Base-by-base conservation (phyloP, 208 protist genomes). In the Trichomonas gallinae region DNA sequence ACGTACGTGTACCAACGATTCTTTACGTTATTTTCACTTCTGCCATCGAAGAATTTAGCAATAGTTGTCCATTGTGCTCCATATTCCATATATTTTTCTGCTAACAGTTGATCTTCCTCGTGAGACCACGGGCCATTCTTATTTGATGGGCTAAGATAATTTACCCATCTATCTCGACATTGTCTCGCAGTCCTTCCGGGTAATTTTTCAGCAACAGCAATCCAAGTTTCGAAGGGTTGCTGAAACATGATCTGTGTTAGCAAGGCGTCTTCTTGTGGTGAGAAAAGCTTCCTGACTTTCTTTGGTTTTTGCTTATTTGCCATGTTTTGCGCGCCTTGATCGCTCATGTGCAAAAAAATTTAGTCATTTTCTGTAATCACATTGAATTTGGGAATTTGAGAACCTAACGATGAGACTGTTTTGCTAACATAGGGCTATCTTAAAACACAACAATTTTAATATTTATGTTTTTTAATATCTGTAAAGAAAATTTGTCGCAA, bases 1-100 rank as follows among this genome's bases (percentile, higher is more conserved):
- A 89, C 0, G 44, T 89, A 40, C 0, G 83, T 89, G 31, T 89
- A 89, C 83, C 83, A 89, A 48, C 83, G 34, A 48, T 89, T 89
- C n/a, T 89, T 89, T 15, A 89, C 83, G 44, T 89, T 89, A 48
- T 89, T 89, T 48, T 89, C 83, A 26, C 83, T 89, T 17, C 83
- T 89, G 0, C 83, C 83, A 89, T 89, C 83, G n/a, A 89, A 89
- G 26, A 48, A 89, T n/a, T 89, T 89, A 10, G 83, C 83, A 89
- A 89, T 89, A 46, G 26, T 48, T 89, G 83, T 89, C 83, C 83
- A 89, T 31, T 89, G 83, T 48, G 83, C 10, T 17, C 83, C 83
- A n/a, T 34, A 89, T 48, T 89, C 83, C 3, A 15, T 45, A n/a
- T 48, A 48, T n/a, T 89, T 89, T n/a, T 48, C 9, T 46, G 83